Evolutionary conservation across 1,284 basidiomycete genomes (phyloP), one percentile per base, ranked within the genome.

Genomic region (Neonothopanus nambi): DNA sequence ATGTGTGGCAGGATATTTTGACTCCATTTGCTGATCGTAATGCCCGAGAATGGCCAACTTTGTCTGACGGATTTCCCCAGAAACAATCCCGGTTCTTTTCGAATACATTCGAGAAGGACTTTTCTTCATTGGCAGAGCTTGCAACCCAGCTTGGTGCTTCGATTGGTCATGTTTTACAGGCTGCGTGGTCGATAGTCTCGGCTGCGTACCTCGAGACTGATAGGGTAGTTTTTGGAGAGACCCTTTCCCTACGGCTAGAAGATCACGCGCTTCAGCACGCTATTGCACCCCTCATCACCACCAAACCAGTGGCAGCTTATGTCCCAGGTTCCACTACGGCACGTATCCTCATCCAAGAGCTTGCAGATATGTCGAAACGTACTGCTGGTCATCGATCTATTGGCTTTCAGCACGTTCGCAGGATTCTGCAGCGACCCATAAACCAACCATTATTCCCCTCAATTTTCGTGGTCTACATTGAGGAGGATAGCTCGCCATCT

Each of bases 101-200:
- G 28, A 24, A 21, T 39, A 28, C 28, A 4, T 48, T 52, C 36
- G 18, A 40, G 15, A 23, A 15, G 40, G 39, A 39, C 44, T 52
- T 13, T 18, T 18, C 6, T n/a, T 13, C 18, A n/a, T 38, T 50
- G 17, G 26, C 30, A 36, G 17, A 20, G 23, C 52, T 56, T 2
- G 63, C 66, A 11, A 52, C 56, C 5, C 26, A 43, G 1, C 46
- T 66, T 12, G 59, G 59, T n/a, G 62, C 60, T 21, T 68, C 68
- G 1, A 57, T 66, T 35, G 60, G 67, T n/a, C 62, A 68, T 11
- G n/a, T 70, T 9, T 54, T 65, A 1, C 68, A 69, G 54, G 57
- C 61, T 1, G 69, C 66, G 1, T 70, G 68, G 67, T 66, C 63
- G 1, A 24, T 59, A 20, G 58, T 71, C 9, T 59, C 69, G 5